Evolutionary conservation across 108 stramenopile genomes (phyloP), one percentile per base, ranked within the genome.

Genomic region (Stephanodiscus minutulus): DNA sequence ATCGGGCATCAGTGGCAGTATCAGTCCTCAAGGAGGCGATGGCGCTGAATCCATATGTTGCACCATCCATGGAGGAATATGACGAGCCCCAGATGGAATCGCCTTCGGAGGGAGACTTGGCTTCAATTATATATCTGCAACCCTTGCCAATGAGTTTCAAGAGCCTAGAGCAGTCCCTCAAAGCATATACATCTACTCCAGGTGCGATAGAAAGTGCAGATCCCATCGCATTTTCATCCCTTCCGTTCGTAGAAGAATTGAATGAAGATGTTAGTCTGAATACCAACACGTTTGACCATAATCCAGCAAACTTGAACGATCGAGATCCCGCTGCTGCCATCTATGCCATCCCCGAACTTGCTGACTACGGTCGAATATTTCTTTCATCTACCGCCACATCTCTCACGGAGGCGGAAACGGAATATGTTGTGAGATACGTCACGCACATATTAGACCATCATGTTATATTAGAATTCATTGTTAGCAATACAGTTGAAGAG

Each of bases 401-500:
- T 28, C 77, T 91, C 27, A 87, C 90, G 0, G 93, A 94, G 64
- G 74, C 66, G 53, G 93, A 94, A 73, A 87, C 82, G 18, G 93
- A 94, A 61, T 94, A 94, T 75, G 82, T 89, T 13, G 90, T 94
- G 21, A 56, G 66, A 15, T 88, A 86, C 46, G 70, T 83, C 75
- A 96, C 93, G 74, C 96, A 97, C 74, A 81, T 97, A 39, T 85
- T 96, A 64, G 73, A 64, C 25, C 82, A 90, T 36, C 85, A 87
- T 65, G 79, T 97, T 6, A 88, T 97, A 52, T 77, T 97, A 31
- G 90, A 97, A 68, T 97, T 97, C 66, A 56, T 72, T 13, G 85
- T 97, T 49, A 77, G 84, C 31, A 97, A 97, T 85, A 96, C 96
- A 21, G 74, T 97, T 27, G 88, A 89, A 48, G 91, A 91, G 53